A percentile compares a stretch with the other conserved stretches of the same genome.
These are phyloP conservation scores for Emergomyces orientalis DNA, from an alignment of 2,329 filamentous ascomycete species.

Conservation along the genomic window DNA sequence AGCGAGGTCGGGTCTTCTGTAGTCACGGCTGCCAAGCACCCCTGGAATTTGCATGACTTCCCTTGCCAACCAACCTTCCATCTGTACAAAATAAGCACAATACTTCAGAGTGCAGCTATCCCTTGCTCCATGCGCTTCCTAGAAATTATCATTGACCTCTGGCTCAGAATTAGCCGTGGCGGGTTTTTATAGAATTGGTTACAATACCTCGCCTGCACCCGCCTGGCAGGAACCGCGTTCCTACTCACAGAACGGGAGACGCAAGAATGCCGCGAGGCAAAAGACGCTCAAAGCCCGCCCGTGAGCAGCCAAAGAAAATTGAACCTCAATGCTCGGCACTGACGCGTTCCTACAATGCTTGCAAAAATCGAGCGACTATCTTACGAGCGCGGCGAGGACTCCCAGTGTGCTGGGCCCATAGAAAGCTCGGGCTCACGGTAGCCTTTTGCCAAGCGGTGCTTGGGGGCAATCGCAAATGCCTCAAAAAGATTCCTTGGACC, in stretches of 20 bases:
- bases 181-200: neutral
- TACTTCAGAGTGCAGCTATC: no score
- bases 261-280: neutral
- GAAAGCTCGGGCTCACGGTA: constrained; percentile 8
- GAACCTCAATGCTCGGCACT: constrained; percentile 5
- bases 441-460: constrained; percentile 12
- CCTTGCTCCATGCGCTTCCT: no score
- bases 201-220: no score
- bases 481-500: constrained; percentile 14
- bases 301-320: constrained; percentile 7
- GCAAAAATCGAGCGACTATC: constrained; percentile 11
- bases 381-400: constrained; percentile 3
- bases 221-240: neutral
- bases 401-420: constrained; percentile 7
- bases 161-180: no score
- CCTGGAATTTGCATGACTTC: no score
- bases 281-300: constrained; percentile 4
- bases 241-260: neutral
- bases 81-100: no score
- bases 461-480: constrained; percentile 11
- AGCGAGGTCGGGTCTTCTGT: no score
- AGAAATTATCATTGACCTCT: no score
- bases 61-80: no score
- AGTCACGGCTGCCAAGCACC: no score
- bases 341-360: constrained; percentile 9